Percentiles rank a stretch among this genome's conserved stretches.
phyloP scores from a whole-genome alignment of 495 filamentous ascomycete genomes.

The Hypomontagnella monticulosa region DNA sequence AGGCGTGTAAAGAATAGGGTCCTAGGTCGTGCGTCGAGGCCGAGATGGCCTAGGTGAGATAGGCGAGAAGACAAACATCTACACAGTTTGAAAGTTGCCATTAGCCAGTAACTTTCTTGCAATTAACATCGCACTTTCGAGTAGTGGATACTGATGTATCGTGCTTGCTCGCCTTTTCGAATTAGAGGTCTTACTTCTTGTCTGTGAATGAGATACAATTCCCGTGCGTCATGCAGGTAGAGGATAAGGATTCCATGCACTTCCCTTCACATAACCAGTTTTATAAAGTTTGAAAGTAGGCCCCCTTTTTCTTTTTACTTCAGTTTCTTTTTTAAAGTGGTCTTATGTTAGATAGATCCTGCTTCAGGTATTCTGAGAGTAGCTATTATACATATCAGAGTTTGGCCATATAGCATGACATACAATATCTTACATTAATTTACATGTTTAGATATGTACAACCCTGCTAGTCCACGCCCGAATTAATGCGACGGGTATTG shows the following conservation, averaged over 20 bases:
- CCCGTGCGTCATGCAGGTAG: conserved; percentile 10
- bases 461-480: neutral
- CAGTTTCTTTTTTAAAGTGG: conserved; percentile 2
- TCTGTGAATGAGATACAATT: neutral
- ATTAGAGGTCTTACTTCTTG: too few relatives aligned
- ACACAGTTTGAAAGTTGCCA: conserved; percentile 3
- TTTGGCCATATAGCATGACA: neutral
- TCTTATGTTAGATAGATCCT: neutral
- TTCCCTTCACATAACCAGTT: neutral
- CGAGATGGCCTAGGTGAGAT: conserved; percentile 3
- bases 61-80: conserved; percentile 2
- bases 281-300: neutral
- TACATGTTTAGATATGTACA: conserved; percentile 15
- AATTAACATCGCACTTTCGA: neutral
- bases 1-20: conserved; percentile 7
- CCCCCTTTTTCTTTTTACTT: neutral
- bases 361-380: neutral
- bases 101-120: neutral
- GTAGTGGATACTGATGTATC: conserved; percentile 3
- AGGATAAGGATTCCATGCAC: conserved; percentile 19
- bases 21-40: conserved; percentile 26
- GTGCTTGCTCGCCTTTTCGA: conserved; percentile 2
- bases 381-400: too few relatives aligned
- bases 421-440: conserved; percentile 24
- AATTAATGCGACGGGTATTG: neutral